Conservation (phyloP, 495 filamentous ascomycete genomes). For the Lepidopterella palustris region DNA sequence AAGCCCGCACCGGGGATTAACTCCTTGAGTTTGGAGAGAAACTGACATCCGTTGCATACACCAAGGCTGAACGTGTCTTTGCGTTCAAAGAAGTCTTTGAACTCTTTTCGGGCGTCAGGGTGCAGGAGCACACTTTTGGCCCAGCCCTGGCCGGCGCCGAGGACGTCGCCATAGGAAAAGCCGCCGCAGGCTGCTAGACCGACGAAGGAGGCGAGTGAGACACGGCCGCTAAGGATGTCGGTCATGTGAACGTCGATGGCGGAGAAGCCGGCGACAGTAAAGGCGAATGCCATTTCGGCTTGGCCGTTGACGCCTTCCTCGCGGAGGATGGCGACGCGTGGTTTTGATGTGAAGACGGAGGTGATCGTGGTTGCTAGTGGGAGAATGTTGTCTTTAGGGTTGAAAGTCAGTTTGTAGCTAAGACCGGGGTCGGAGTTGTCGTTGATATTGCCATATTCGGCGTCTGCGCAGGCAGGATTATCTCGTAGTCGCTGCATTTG, state of each 20-base stretch:
- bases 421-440: slow-evolving; percentile 77
- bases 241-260: slow-evolving; percentile 96
- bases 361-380: slow-evolving; percentile 63
- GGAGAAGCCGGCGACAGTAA: slow-evolving; percentile 84
- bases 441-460: slow-evolving; percentile 71
- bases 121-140: slow-evolving; percentile 89
- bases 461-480: slow-evolving; percentile 79
- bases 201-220: slow-evolving; percentile 71
- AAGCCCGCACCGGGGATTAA: slow-evolving; percentile 77
- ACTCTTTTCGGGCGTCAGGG: slow-evolving; percentile 65
- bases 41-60: slow-evolving; percentile 97
- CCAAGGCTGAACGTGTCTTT: slow-evolving; percentile 87
- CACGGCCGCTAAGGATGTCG: slow-evolving; percentile 70
- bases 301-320: slow-evolving; percentile 95
- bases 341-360: slow-evolving; percentile 63
- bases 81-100: slow-evolving; percentile 79
- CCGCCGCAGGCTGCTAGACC: slow-evolving; percentile 92
- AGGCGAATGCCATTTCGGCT: slow-evolving; percentile 95
- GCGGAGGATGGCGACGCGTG: slow-evolving; percentile 86
- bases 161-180: slow-evolving; percentile 94
- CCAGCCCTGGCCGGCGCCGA: slow-evolving; percentile 94
- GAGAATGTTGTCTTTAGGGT: slow-evolving; percentile 67
- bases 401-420: slow-evolving; percentile 75
- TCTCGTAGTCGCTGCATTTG: slow-evolving; percentile 88
- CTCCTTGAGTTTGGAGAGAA: slow-evolving; percentile 74